A percentile compares a stretch with the other conserved stretches of the same genome.
Evolutionary conservation across 257 asterid genomes (phyloP).

Genomic region (Solanum clarkiae): DNA sequence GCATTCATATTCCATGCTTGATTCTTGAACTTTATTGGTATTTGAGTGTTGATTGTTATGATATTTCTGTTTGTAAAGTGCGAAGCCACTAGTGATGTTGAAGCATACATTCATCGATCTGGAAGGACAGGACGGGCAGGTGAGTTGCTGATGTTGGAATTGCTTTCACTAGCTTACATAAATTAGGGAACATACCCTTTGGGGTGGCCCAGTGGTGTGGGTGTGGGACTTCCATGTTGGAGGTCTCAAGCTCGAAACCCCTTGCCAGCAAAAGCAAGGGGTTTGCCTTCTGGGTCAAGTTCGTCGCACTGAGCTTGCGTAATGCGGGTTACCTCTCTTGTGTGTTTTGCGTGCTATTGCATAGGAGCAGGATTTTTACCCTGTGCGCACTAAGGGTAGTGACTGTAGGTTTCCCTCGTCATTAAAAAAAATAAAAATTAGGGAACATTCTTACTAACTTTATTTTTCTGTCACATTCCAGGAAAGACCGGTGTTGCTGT

Average conservation of each 20-base stretch:
- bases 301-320: no score
- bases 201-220: no score
- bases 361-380: no score
- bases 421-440: neutral
- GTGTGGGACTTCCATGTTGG: no score
- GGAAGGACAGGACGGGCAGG: constrained; percentile 99
- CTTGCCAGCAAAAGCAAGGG: no score
- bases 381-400: no score
- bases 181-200: neutral
- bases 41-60: neutral
- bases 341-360: no score
- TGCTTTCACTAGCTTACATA: neutral
- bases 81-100: constrained; percentile 96
- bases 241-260: no score
- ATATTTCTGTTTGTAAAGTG: constrained; percentile 33
- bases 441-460: neutral
- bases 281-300: no score
- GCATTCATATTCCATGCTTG: neutral
- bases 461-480: constrained; percentile 9
- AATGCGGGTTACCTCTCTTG: no score
- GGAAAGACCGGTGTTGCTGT: constrained; percentile 93
- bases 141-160: constrained; percentile 11
- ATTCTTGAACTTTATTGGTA: neutral
- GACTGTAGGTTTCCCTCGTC: no score
- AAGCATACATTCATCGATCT: constrained; percentile 97